Conservation (phyloP, 176 grass and related monocot species). For the Echinochloa phyllopogon region DNA sequence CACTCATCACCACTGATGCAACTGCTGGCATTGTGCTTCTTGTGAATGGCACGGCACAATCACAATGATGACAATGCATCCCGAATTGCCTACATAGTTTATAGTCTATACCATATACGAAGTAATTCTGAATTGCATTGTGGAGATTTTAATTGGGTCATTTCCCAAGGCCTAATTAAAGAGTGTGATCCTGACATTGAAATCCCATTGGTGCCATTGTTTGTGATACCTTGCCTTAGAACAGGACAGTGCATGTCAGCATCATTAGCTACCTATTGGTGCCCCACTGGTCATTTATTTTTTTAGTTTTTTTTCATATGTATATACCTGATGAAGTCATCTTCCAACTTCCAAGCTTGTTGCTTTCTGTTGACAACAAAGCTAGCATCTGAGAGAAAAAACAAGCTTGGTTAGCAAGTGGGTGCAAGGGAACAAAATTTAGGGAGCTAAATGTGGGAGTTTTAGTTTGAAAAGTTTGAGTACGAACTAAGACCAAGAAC, state of each 20-base stretch:
- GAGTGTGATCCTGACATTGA: conserved; percentile 4
- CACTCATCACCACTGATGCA: conserved; percentile 38
- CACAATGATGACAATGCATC: neutral
- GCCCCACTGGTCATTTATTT: conserved; percentile 13
- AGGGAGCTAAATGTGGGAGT: neutral
- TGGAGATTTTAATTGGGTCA: neutral
- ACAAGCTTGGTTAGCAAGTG: conserved; percentile 35
- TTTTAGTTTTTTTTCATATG: neutral
- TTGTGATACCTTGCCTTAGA: conserved; percentile 17
- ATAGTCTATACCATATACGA: neutral
- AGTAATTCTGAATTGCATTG: neutral
- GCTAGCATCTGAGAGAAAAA: conserved; percentile 44
- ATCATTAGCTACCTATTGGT: conserved; percentile 24
- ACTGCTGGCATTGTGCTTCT: conserved; percentile 16
- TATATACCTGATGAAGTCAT: conserved; percentile 45
- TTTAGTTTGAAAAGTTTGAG: neutral
- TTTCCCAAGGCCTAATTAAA: conserved; percentile 24
- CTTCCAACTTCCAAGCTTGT: conserved; percentile 42
- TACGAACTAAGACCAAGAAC: neutral
- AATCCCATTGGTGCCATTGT: conserved; percentile 20
- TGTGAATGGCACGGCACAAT: conserved; percentile 3
- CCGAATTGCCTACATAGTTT: neutral
- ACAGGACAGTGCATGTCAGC: conserved; percentile 21
- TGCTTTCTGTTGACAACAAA: conserved; percentile 37
- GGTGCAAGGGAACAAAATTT: conserved; percentile 33